These are phyloP conservation scores for Elaeis oleifera DNA, from an alignment of 202 grass and related monocot genomes.

Conservation along the genomic window DNA sequence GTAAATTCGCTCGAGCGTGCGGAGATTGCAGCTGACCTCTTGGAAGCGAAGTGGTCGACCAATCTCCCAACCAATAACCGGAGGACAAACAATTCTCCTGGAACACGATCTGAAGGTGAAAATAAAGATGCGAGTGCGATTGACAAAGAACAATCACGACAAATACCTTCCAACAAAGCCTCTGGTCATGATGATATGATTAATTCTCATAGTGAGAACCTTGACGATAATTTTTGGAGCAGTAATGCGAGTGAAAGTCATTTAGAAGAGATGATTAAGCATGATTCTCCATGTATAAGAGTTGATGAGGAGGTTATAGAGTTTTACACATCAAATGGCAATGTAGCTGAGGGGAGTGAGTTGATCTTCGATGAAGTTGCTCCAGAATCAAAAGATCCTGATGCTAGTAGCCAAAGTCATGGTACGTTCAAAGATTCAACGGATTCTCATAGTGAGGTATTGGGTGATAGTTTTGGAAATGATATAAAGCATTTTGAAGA, in stretches of 20 bases:
- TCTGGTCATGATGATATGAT: conserved; percentile 22
- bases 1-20: conserved; percentile 63
- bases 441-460: not conserved
- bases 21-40: conserved; percentile 80
- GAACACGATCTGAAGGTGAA: conserved; percentile 30
- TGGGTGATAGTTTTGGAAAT: conserved; percentile 22
- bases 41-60: conserved; percentile 83
- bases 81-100: conserved; percentile 22
- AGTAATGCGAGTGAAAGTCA: conserved; percentile 16
- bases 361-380: conserved; percentile 15
- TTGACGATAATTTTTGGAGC: conserved; percentile 16
- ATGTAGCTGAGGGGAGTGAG: conserved; percentile 20
- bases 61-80: conserved; percentile 39
- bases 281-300: conserved; percentile 19
- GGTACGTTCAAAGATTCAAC: not conserved
- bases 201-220: conserved; percentile 12
- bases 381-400: conserved; percentile 22
- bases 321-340: conserved; percentile 17
- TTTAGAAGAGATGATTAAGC: conserved; percentile 25
- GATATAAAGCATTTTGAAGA: conserved; percentile 20
- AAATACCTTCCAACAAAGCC: conserved; percentile 12
- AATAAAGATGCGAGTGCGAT: conserved; percentile 11
- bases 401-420: conserved; percentile 10
- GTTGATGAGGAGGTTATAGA: conserved; percentile 34
- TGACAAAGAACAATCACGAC: conserved; percentile 14